phyloP scores from a whole-genome alignment of 805 yeast species.

The Wickerhamomyces pijperi region DNA sequence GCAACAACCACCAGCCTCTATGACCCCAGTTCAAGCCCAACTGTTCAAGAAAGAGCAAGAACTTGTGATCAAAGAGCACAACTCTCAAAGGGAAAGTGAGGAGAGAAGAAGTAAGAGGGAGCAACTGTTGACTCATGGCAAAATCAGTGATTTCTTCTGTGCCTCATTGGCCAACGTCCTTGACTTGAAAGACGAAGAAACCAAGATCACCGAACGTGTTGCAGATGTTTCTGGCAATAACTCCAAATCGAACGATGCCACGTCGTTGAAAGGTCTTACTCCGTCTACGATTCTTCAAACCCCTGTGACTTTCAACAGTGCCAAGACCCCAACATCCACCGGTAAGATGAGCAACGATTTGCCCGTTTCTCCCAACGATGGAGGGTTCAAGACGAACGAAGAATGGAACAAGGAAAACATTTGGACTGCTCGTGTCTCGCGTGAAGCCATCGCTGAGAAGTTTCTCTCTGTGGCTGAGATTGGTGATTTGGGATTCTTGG shows the following conservation, averaged over 20 bases:
- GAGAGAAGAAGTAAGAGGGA: conserved; percentile 14
- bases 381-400: too few relatives aligned
- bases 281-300: conserved; percentile 20
- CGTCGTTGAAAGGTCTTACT: conserved; percentile 15
- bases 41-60: conserved; percentile 18
- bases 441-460: conserved; percentile 14
- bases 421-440: conserved; percentile 15
- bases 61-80: conserved; percentile 10
- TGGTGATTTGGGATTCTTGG: conserved; percentile 9
- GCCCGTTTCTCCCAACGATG: background rate
- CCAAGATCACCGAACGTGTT: conserved; percentile 10
- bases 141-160: conserved; percentile 16
- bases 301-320: conserved; percentile 16
- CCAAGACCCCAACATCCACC: conserved; percentile 17
- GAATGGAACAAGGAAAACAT: too few relatives aligned
- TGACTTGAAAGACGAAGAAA: conserved; percentile 17
- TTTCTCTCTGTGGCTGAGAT: conserved; percentile 14
- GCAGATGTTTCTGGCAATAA: conserved; percentile 2
- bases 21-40: conserved; percentile 7
- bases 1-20: background rate
- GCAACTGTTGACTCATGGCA: conserved; percentile 10
- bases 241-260: conserved; percentile 9
- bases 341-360: conserved; percentile 3
- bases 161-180: conserved; percentile 17
- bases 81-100: conserved; percentile 6